Base-by-base conservation (phyloP, 2,329 filamentous ascomycete species). In the Hansfordia pulvinata region DNA sequence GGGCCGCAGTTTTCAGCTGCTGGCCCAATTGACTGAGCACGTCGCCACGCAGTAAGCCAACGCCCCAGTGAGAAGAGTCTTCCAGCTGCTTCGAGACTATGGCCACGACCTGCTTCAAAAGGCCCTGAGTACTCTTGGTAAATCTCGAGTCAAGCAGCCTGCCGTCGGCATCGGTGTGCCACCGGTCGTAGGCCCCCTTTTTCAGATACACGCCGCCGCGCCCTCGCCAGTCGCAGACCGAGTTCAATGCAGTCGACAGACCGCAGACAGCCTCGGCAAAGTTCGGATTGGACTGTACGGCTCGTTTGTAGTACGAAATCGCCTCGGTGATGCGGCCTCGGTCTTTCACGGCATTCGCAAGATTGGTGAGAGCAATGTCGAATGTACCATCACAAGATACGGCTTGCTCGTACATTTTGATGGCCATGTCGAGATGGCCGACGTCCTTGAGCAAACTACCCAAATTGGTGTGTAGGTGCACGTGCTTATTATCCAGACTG, bases 221-320 rank as follows among this genome's bases (percentile, higher is more conserved):
- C 17, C 84, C 84, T 42, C 71, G 69, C 90, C 90, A 98, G 43
- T 88, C 81, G 47, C 90, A 98, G 5, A 98, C 86, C 6, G 90
- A 96, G 47, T 94, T 96, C 27, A 98, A 60, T 2, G 90, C 88
- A 31, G 93, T 96, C 2, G 85, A 86, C 27, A 98, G 65, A 6
- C 90, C 90, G 50, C 90, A 98, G 1, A 98, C 88, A 6, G 90
- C 90, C 54, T 98, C 90, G 2, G 90, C 84, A 54, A 98, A 98
- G 18, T 93, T 80, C 0, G 90, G 88, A 40, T 90, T 98, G n/a
- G 86, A 75, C 18, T 69, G 66, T 8, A 98, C 88, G 20, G 90
- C 90, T 36, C 86, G 73, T 43, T 74, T 82, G 57, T 98, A 98
- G 49, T 92, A 96, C 15, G 61, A 58, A 32, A 98, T 96, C 2